These are phyloP conservation scores for Acacia melanoxylon DNA, from an alignment of 306 rosid genomes.

Conservation along the genomic window DNA sequence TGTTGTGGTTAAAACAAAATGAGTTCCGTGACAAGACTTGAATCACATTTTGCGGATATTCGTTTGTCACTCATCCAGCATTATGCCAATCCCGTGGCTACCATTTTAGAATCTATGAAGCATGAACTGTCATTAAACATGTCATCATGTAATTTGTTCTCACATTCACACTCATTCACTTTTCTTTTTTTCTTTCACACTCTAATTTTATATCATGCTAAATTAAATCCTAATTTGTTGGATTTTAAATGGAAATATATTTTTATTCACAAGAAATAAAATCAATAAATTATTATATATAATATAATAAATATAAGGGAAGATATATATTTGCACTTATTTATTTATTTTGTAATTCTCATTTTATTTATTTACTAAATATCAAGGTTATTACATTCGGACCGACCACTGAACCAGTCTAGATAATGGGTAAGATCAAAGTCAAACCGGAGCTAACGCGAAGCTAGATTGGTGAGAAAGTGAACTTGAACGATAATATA, in stretches of 20 bases:
- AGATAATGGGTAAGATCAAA: too few species aligned
- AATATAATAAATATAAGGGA: background rate
- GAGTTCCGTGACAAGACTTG: background rate
- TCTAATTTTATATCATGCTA: background rate
- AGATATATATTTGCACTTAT: background rate
- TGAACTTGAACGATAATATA: too few species aligned
- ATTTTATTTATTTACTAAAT: too few species aligned
- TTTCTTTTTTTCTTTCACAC: background rate
- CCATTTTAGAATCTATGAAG: background rate
- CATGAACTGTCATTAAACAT: background rate
- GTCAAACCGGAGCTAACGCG: too few species aligned
- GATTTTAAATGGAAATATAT: background rate
- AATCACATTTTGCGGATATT: background rate
- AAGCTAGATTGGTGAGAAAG: too few species aligned
- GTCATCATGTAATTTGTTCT: background rate
- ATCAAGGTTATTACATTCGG: too few species aligned
- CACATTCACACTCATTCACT: background rate
- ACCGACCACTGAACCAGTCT: too few species aligned
- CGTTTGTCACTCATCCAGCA: background rate
- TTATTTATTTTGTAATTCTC: background rate
- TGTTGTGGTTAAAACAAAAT: background rate
- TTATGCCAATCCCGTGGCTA: background rate
- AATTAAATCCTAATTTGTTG: too few species aligned
- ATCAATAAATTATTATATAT: too few species aligned
- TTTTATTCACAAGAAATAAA: too few species aligned